phyloP scores from a whole-genome alignment of 1,284 basidiomycete genomes.

The Golubevia pallescens region DNA sequence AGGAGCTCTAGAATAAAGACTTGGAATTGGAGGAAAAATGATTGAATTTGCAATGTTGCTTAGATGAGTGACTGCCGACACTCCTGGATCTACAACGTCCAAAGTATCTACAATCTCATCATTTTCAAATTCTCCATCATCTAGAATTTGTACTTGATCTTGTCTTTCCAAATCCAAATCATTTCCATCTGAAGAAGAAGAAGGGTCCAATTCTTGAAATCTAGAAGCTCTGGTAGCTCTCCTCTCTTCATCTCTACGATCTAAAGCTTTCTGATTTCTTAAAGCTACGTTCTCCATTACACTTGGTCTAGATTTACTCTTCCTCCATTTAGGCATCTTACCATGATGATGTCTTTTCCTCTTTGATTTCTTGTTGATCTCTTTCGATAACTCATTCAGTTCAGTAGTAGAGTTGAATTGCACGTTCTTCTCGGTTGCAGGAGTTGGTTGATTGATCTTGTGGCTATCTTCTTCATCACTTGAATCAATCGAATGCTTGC shows the following conservation, averaged over 20 bases:
- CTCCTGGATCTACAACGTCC: constrained; percentile 79
- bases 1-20: constrained; percentile 75
- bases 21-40: constrained; percentile 73
- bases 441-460: not conserved
- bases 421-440: not conserved
- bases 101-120: constrained; percentile 78
- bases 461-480: not conserved
- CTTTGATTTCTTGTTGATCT: not conserved
- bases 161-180: not conserved
- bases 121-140: constrained; percentile 68
- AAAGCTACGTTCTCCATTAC: not conserved
- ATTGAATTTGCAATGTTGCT: constrained; percentile 81
- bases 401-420: not conserved
- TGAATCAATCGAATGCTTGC: not conserved
- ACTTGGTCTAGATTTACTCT: not conserved
- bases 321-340: not conserved
- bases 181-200: not conserved
- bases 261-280: not conserved
- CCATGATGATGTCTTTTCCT: not conserved
- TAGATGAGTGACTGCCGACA: constrained; percentile 74
- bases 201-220: not conserved
- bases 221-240: not conserved
- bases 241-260: not conserved
- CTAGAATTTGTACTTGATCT: too few species aligned
- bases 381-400: too few species aligned